These are phyloP conservation scores for Vigna hirtella DNA, from an alignment of 306 rosid species.

Conservation along the genomic window DNA sequence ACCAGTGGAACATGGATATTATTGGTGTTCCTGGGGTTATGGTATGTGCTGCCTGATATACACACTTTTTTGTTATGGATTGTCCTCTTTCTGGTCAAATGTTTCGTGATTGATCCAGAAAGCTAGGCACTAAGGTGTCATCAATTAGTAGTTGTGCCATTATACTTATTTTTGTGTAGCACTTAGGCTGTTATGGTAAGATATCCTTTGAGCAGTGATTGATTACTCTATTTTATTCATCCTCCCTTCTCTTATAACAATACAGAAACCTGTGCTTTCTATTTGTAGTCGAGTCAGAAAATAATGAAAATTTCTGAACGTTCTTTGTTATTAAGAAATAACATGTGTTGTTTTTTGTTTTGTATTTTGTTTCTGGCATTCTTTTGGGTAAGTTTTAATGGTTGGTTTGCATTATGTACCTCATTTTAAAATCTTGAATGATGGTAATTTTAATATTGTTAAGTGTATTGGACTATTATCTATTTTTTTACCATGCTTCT, in stretches of 20 bases:
- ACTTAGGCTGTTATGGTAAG: neutral
- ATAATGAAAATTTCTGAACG: constrained; percentile 24
- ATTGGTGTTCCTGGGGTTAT: constrained; percentile 89
- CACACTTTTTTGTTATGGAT: constrained; percentile 26
- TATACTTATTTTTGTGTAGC: constrained; percentile 30
- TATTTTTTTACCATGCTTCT: constrained; percentile 30
- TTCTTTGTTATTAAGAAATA: constrained; percentile 14
- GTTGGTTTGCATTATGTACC: constrained; percentile 35
- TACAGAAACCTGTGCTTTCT: constrained; percentile 16
- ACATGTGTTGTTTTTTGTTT: neutral
- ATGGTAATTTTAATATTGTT: constrained; percentile 21
- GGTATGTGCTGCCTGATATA: constrained; percentile 57
- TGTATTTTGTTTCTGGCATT: constrained; percentile 1
- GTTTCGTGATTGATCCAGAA: constrained; percentile 26
- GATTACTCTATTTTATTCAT: constrained; percentile 17
- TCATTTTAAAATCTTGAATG: constrained; percentile 22
- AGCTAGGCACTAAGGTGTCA: constrained; percentile 27
- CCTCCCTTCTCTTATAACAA: constrained; percentile 31
- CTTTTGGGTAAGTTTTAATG: constrained; percentile 29
- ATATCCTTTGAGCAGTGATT: constrained; percentile 31
- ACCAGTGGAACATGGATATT: constrained; percentile 98
- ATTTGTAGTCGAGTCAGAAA: constrained; percentile 31
- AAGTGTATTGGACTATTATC: constrained; percentile 28
- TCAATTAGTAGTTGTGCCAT: constrained; percentile 19
- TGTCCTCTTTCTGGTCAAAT: constrained; percentile 22